Evolutionary conservation across 371 early-diverging fungal genomes (phyloP), one percentile per base, ranked within the genome.

Genomic region (Apophysomyces variabilis): DNA sequence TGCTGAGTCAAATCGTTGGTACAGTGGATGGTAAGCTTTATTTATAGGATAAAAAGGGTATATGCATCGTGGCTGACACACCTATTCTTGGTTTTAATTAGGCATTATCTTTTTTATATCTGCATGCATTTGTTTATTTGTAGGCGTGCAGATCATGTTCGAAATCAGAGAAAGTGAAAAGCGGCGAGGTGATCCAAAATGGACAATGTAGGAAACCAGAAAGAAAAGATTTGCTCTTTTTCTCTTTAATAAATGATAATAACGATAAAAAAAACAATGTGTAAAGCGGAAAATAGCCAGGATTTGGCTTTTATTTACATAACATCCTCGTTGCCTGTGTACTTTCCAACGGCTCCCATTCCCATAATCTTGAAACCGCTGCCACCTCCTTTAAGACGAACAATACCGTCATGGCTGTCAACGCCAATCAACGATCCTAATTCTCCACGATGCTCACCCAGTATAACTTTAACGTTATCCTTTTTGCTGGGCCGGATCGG

Each of bases 321-420:
- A 12, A 37, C 60, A 41, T 21, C n/a, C 43, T 60, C 43, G n/a
- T 60, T 60, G 18, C 44, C 43, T 54, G 81, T 72, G 68, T 86
- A 85, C 74, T 87, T 91, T 57, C 85, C 90, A 59, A 92, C 79
- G 36, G 76, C 72, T 41, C 72, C 74, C 82, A 92, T 84, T 13
- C 82, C 80, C 74, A 89, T 72, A 46, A 89, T 84, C 69, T 86
- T 84, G 78, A 88, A 88, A 50, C 88, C 88, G 41, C 77, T 78
- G 41, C 79, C 83, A 62, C 84, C 87, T 7, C 75, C 76, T 58
- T 81, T 77, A 38, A 90, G 73, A 69, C 90, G 85, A 56, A 97
- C 91, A 71, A 94, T 87, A 66, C 91, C 95, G 64, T 93, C 93
- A 66, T 89, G 78, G 7, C 89, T 92, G 78, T 94, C 94, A 9